Base-by-base conservation (phyloP, 768 basidiomycete species). In the Phlegmacium glaucopus region DNA sequence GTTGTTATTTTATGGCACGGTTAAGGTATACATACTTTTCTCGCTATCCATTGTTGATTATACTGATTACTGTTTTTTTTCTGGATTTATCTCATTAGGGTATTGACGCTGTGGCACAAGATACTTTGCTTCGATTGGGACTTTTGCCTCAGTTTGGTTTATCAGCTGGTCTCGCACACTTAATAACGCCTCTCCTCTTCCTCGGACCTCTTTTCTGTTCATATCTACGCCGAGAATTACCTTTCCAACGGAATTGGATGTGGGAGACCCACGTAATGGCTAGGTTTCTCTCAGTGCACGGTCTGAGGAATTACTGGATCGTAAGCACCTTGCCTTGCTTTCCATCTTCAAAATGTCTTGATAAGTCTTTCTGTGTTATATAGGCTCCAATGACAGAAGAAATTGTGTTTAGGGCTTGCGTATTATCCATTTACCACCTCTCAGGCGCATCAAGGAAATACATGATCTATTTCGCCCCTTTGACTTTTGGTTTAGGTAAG, bases 351-450 rank as follows among this genome's bases (percentile, higher is more conserved):
- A 13, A 16, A 26, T 42, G 8, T 18, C 15, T 34, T 42, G 9
- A 30, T 15, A 30, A 6, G 2, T 11, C 32, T 34, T 10, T 11
- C 32, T 10, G n/a, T 34, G 32, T 8, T 41, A 13, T 12, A 11
- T 49, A 94, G 92, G 94, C 78, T 4, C 95, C 95, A 0, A 65
- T 94, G 28, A 94, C 94, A 0, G 95, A 99, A 68, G 95, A 98
- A 65, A 48, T 96, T 18, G 89, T 91, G 7, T 98, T 96, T 62
- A 75, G 96, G 22, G 83, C 89, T 0, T 94, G 91, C 61, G 77
- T 95, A 25, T 71, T 96, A 15, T 71, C 85, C 2, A 75, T 83
- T 7, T 87, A 90, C 54, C 74, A 82, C 46, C 75, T 95, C 42
- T 78, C 84, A 0, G 81, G 80, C 13, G 72, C 74, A 2, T 76